phyloP scores from a whole-genome alignment of 371 early-diverging fungal species.

The Apophysomyces variabilis region DNA sequence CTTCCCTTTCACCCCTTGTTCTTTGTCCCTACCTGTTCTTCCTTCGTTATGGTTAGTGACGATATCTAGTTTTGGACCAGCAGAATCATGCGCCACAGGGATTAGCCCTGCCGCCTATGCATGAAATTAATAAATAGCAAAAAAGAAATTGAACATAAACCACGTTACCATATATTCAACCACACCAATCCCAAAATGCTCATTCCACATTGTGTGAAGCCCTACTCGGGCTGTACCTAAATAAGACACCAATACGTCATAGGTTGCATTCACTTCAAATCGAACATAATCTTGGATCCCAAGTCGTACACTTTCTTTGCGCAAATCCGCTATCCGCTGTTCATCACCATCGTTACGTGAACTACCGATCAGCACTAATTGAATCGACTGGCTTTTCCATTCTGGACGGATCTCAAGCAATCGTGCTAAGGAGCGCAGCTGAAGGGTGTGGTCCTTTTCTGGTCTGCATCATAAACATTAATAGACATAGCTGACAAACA shows the following conservation, averaged over 20 bases:
- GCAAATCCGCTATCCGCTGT: slow-evolving; percentile 68
- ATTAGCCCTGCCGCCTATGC: slow-evolving; percentile 87
- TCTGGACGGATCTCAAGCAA: slow-evolving; percentile 58
- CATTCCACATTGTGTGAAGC: slow-evolving; percentile 95
- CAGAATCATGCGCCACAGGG: slow-evolving; percentile 91
- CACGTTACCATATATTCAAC: slow-evolving; percentile 91
- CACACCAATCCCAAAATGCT: slow-evolving; percentile 97
- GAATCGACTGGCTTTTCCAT: slow-evolving; percentile 38
- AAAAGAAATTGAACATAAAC: background rate
- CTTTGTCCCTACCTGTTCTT: slow-evolving; percentile 38
- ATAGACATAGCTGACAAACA: background rate
- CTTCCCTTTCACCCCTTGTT: background rate
- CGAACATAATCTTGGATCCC: slow-evolving; percentile 73
- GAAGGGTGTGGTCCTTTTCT: slow-evolving; percentile 91
- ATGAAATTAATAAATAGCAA: background rate
- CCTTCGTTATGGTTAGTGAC: slow-evolving; percentile 62
- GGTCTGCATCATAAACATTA: slow-evolving; percentile 56
- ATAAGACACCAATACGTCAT: slow-evolving; percentile 61
- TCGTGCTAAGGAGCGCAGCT: slow-evolving; percentile 74
- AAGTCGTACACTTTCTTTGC: slow-evolving; percentile 46
- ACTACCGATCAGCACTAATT: slow-evolving; percentile 78
- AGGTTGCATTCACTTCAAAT: slow-evolving; percentile 86
- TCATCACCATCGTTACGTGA: slow-evolving; percentile 83
- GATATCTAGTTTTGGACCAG: slow-evolving; percentile 94
- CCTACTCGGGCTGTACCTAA: slow-evolving; percentile 75